phyloP scores from a whole-genome alignment of 2,329 filamentous ascomycete species.

The Blastomyces silverae region DNA sequence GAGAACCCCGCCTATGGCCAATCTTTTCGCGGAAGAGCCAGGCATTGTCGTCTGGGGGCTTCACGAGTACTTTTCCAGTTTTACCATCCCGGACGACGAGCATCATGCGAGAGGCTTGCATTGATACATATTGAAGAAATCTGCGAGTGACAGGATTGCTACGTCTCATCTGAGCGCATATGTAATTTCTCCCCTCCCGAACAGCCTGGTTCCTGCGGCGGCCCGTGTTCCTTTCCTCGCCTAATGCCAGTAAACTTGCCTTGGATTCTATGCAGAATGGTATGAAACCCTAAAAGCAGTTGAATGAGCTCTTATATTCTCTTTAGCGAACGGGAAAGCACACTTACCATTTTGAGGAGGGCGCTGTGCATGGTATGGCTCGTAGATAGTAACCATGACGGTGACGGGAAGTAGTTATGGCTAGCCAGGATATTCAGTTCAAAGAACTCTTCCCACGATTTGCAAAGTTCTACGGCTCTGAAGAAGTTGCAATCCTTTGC shows the following conservation, averaged over 20 bases:
- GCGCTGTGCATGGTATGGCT: conserved; percentile 37
- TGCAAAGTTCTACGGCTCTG: conserved; percentile 44
- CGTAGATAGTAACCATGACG: conserved; percentile 36
- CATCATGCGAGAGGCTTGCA: conserved; percentile 35
- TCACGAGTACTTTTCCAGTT: conserved; percentile 33
- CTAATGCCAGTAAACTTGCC: conserved; percentile 31
- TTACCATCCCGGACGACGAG: conserved; percentile 40
- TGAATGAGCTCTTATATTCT: conserved; percentile 18
- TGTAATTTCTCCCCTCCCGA: conserved; percentile 37
- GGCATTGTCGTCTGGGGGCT: conserved; percentile 34
- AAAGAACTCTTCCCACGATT: conserved; percentile 48
- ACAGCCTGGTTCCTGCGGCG: conserved; percentile 26
- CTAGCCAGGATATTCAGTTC: conserved; percentile 43
- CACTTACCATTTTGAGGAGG: conserved; percentile 36
- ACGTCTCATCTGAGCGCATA: conserved; percentile 41
- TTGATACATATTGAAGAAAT: conserved; percentile 40
- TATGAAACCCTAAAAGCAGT: conserved; percentile 30
- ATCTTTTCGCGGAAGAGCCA: conserved; percentile 38
- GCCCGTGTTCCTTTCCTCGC: conserved; percentile 18
- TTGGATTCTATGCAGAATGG: conserved; percentile 32
- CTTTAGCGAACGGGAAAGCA: not conserved
- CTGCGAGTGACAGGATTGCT: conserved; percentile 39
- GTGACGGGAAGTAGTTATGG: conserved; percentile 45
- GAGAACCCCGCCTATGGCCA: conserved; percentile 37
- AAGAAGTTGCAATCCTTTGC: conserved; percentile 44